Evolutionary conservation across 1,284 basidiomycete genomes (phyloP), one percentile per base, ranked within the genome.

Genomic region (Cutaneotrichosporon arboriforme): DNA sequence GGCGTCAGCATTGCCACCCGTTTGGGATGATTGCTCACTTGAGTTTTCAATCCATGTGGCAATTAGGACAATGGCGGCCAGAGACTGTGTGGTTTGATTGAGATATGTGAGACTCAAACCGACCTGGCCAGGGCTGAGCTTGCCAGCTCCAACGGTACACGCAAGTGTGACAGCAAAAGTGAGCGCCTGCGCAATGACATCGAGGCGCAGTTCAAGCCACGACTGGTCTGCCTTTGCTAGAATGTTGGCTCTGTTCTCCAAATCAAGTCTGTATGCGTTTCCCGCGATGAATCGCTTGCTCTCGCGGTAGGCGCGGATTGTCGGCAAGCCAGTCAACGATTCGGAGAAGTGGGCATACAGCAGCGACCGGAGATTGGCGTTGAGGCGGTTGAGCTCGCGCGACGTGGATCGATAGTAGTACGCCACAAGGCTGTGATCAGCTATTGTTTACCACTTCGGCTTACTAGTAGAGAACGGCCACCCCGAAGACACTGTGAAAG

Each of bases 171-270:
- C 84, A 22, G 79, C 76, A 66, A 87, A 83, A 1, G 83, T 79
- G 58, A 88, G 73, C 40, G 83, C 65, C 0, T 79, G 81, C 15
- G 87, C 87, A 40, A 86, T 78, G 58, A 83, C 81, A 62, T 88
- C 86, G 1, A 90, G 78, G 14, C 87, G 79, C 35, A 87, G 78
- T 14, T 84, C 82, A 18, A 90, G 79, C 86, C 87, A 89, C 57
- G 84, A 68, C 46, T 65, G 62, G 44, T 64, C 66, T 0, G 63
- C 79, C 20, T 87, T 80, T 0, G 86, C 90, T 58, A 94, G 74
- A 82, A 85, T 90, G 70, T 92, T 93, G 3, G 91, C 90, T 17
- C 88, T 81, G 66, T 96, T 93, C 75, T 97, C 90, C 43, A 87
- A 77, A 63, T 97, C 87, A 44, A 92, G 80, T 14, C 83, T 80